A percentile compares a stretch with the other conserved stretches of the same genome.
These are phyloP conservation scores for Penicillium frequentans DNA, from an alignment of 2,329 filamentous ascomycete species.

Conservation along the genomic window DNA sequence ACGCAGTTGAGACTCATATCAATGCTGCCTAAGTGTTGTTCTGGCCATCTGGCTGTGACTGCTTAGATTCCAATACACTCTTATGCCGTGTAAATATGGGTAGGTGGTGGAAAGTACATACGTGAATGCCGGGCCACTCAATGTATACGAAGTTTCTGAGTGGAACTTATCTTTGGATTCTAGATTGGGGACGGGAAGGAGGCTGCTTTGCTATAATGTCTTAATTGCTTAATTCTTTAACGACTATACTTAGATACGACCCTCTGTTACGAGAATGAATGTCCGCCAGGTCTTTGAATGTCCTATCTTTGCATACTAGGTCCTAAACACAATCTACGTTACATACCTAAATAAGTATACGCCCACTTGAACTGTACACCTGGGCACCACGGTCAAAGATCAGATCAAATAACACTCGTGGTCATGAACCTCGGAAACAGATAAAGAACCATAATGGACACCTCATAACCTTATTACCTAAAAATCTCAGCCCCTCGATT, in stretches of 20 bases:
- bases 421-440: too few relatives aligned
- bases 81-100: not conserved
- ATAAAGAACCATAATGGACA: too few relatives aligned
- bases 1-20: not conserved
- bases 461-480: too few relatives aligned
- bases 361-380: too few relatives aligned
- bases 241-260: not conserved
- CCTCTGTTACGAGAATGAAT: not conserved
- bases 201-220: not conserved
- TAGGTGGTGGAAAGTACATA: not conserved
- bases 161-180: not conserved
- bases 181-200: not conserved
- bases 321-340: not conserved
- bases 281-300: not conserved
- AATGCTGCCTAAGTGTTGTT: not conserved
- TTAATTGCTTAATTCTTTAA: not conserved
- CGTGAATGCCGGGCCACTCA: not conserved
- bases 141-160: not conserved
- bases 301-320: not conserved
- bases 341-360: not conserved
- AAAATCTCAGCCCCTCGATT: not conserved
- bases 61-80: not conserved
- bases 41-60: not conserved
- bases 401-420: too few relatives aligned
- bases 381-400: not conserved